phyloP scores from a whole-genome alignment of 345 rosid species.

The Salix dunnii region DNA sequence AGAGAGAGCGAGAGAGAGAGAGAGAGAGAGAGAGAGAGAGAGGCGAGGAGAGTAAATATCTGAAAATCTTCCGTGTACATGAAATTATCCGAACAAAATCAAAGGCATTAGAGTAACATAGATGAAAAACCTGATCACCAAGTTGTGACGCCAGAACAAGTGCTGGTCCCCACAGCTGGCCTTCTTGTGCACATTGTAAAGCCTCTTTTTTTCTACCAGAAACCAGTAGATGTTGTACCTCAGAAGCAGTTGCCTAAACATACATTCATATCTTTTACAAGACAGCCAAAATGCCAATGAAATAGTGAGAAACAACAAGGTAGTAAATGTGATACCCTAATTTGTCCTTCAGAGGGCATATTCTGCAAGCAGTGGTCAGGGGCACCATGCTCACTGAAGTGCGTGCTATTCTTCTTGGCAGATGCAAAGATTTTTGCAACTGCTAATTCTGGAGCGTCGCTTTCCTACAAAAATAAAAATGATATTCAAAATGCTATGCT shows the following conservation, averaged over 20 bases:
- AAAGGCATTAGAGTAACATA: not conserved
- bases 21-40: slow-evolving; percentile 4
- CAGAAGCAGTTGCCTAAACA: slow-evolving; percentile 79
- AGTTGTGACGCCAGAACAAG: slow-evolving; percentile 93
- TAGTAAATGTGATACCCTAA: slow-evolving; percentile 50
- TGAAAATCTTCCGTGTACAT: slow-evolving; percentile 1
- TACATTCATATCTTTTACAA: slow-evolving; percentile 15
- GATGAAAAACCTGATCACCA: slow-evolving; percentile 77
- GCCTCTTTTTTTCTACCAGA: slow-evolving; percentile 92
- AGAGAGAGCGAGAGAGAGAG: slow-evolving; percentile 11
- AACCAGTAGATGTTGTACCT: slow-evolving; percentile 91
- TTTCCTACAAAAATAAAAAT: slow-evolving; percentile 47
- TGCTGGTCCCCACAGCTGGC: slow-evolving; percentile 98
- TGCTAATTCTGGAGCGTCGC: slow-evolving; percentile 84
- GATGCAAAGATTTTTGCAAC: slow-evolving; percentile 92
- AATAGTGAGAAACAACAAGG: not conserved
- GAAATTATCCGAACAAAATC: slow-evolving; percentile 8
- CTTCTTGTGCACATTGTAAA: slow-evolving; percentile 78
- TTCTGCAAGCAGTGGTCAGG: slow-evolving; percentile 67
- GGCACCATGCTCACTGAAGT: slow-evolving; percentile 48
- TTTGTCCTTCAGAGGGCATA: slow-evolving; percentile 81
- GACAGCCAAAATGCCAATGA: not conserved
- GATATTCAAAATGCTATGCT: not conserved
- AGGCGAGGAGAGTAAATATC: not conserved
- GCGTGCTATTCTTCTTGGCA: slow-evolving; percentile 55